These are phyloP conservation scores for Ogataea trehalophila DNA, from an alignment of 805 yeast genomes.

Conservation along the genomic window DNA sequence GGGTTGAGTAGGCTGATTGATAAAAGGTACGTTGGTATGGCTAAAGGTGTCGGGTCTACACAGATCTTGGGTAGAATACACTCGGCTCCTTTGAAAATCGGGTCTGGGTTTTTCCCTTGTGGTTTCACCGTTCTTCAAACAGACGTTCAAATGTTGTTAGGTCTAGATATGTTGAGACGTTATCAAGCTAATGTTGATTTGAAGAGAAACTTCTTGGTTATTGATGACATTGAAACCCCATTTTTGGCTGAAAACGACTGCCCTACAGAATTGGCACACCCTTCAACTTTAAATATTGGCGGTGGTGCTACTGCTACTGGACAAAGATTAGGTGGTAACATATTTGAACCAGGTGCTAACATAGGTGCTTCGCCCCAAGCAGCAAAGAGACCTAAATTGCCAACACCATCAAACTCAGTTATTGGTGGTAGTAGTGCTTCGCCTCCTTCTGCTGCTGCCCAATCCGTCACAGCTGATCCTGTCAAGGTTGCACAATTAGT, in stretches of 20 bases:
- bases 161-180: slow-evolving; percentile 86
- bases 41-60: slow-evolving; percentile 85
- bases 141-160: slow-evolving; percentile 70
- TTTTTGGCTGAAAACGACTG: slow-evolving; percentile 73
- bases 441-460: slow-evolving; percentile 2
- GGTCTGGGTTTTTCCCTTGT: slow-evolving; percentile 57
- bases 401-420: slow-evolving; percentile 10
- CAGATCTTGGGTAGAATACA: slow-evolving; percentile 81
- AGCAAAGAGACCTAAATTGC: slow-evolving; percentile 19
- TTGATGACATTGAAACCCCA: slow-evolving; percentile 68
- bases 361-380: slow-evolving; percentile 12
- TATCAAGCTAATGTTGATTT: slow-evolving; percentile 82
- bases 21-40: slow-evolving; percentile 72
- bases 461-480: slow-evolving; percentile 17
- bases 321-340: slow-evolving; percentile 34
- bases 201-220: slow-evolving; percentile 53
- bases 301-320: slow-evolving; percentile 2
- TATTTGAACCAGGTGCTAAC: slow-evolving; percentile 14
- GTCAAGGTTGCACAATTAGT: slow-evolving; percentile 41
- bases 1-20: slow-evolving; percentile 73
- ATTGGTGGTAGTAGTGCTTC: slow-evolving; percentile 7
- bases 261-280: slow-evolving; percentile 35
- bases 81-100: slow-evolving; percentile 80
- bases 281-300: neutral
- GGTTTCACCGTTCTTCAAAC: slow-evolving; percentile 70